Evolutionary conservation across 169 alveolate genomes (phyloP).

Genomic region (Babesia ovata): DNA sequence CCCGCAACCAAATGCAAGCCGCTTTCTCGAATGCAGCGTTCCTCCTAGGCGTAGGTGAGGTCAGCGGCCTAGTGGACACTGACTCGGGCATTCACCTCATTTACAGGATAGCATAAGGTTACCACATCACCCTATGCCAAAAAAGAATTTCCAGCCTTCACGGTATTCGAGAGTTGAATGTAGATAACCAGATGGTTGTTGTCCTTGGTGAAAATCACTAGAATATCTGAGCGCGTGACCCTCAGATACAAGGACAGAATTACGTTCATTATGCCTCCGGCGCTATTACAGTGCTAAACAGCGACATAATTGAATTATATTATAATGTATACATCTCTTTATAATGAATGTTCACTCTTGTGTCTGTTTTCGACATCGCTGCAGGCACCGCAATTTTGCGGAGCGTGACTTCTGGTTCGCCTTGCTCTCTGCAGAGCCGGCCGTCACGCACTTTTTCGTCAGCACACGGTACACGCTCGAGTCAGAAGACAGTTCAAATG

Average conservation of each 20-base stretch:
- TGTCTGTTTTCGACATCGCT: slow-evolving; percentile 3
- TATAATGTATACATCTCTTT: too few relatives aligned
- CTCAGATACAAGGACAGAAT: too few relatives aligned
- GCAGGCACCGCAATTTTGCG: slow-evolving; percentile 63
- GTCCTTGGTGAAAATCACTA: too few relatives aligned
- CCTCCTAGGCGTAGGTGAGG: slow-evolving; percentile 80
- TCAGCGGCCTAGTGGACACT: slow-evolving; percentile 85
- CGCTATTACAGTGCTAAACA: not conserved
- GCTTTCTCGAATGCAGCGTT: slow-evolving; percentile 87
- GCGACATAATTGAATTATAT: too few relatives aligned
- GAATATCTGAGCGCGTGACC: too few relatives aligned
- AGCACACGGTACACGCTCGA: not conserved
- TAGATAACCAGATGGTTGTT: too few relatives aligned
- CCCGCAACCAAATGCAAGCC: slow-evolving; percentile 84
- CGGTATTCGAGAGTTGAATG: too few relatives aligned
- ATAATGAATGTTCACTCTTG: not conserved
- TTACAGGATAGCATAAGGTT: slow-evolving; percentile 79
- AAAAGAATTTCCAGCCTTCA: too few relatives aligned
- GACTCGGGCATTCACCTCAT: slow-evolving; percentile 89
- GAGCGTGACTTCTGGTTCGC: slow-evolving; percentile 57
- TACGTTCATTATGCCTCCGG: too few relatives aligned
- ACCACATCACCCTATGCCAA: not conserved
- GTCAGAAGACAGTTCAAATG: slow-evolving; percentile 13
- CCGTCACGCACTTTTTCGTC: slow-evolving; percentile 57
- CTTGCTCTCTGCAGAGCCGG: slow-evolving; percentile 35